Percentiles rank a stretch among this genome's conserved stretches.
These are phyloP conservation scores for Roridomyces roridus DNA, from an alignment of 768 basidiomycete genomes.

Conservation along the genomic window DNA sequence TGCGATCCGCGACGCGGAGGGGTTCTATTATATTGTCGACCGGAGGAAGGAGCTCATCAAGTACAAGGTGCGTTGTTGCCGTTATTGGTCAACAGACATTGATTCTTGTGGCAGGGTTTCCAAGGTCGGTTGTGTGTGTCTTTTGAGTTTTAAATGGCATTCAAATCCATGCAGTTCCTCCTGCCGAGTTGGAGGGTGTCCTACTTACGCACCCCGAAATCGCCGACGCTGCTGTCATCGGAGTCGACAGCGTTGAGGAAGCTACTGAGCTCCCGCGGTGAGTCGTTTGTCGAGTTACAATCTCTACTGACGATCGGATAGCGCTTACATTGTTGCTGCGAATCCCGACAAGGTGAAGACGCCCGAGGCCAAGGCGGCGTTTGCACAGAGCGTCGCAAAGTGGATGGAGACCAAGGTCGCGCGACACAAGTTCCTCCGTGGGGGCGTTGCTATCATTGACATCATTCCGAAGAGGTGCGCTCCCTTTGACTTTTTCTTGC, in stretches of 20 bases:
- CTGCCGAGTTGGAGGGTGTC: constrained; percentile 71
- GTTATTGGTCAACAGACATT: too few relatives aligned
- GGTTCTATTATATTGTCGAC: constrained; percentile 65
- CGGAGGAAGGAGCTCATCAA: constrained; percentile 65
- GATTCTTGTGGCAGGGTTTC: too few relatives aligned
- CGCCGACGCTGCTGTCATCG: constrained; percentile 72
- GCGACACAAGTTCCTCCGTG: constrained; percentile 66
- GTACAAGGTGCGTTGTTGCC: constrained; percentile 51
- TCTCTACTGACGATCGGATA: constrained; percentile 25
- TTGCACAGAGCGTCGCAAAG: constrained; percentile 48
- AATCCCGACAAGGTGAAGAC: constrained; percentile 26
- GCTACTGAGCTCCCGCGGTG: constrained; percentile 74
- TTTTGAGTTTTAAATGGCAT: background rate
- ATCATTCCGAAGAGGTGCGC: background rate
- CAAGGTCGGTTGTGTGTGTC: constrained; percentile 8
- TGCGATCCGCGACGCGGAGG: constrained; percentile 59
- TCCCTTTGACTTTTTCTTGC: background rate
- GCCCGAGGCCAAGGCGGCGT: constrained; percentile 33
- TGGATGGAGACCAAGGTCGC: constrained; percentile 66
- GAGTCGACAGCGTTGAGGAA: constrained; percentile 53
- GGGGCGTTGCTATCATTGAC: constrained; percentile 42
- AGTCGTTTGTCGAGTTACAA: too few relatives aligned
- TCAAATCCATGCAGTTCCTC: constrained; percentile 55
- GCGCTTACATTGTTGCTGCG: constrained; percentile 54
- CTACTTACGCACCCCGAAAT: constrained; percentile 65